These are phyloP conservation scores for Rhododendron williamsianum DNA, from an alignment of 148 eudicot species.

Conservation along the genomic window DNA sequence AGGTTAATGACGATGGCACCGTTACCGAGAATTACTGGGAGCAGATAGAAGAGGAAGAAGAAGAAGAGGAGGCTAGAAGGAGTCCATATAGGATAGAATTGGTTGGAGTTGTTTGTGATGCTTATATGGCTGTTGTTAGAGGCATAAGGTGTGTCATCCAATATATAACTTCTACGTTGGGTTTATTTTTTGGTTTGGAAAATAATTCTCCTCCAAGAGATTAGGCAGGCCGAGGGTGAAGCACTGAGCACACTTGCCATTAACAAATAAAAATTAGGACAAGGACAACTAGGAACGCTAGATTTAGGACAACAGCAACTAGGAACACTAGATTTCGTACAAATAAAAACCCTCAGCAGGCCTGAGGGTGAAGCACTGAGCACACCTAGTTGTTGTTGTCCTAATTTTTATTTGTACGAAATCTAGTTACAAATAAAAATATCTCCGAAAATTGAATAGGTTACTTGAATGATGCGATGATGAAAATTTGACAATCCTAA, in stretches of 20 bases:
- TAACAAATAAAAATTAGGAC: too few relatives aligned
- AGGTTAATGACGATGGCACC: conserved; percentile 53
- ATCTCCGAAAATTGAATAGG: neutral
- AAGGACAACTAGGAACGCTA: too few relatives aligned
- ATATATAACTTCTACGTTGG: neutral
- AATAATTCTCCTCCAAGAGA: too few relatives aligned
- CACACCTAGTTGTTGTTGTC: too few relatives aligned
- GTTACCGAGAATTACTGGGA: conserved; percentile 73
- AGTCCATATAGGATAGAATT: conserved; percentile 81
- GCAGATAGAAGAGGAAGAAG: conserved; percentile 34
- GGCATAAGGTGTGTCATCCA: conserved; percentile 63
- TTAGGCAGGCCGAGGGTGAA: too few relatives aligned
- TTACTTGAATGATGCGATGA: neutral
- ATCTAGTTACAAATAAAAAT: too few relatives aligned
- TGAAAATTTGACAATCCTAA: neutral
- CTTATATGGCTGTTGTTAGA: conserved; percentile 79
- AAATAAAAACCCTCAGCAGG: too few relatives aligned
- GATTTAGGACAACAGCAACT: too few relatives aligned
- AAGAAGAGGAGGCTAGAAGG: conserved; percentile 22
- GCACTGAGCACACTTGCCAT: too few relatives aligned
- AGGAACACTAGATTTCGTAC: too few relatives aligned
- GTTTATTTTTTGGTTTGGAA: neutral
- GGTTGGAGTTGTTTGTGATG: conserved; percentile 92
- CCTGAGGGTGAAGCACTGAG: too few relatives aligned
- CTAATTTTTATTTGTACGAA: too few relatives aligned